phyloP scores from a whole-genome alignment of 2,329 filamentous ascomycete genomes.

The Stemphylium lycopersici region DNA sequence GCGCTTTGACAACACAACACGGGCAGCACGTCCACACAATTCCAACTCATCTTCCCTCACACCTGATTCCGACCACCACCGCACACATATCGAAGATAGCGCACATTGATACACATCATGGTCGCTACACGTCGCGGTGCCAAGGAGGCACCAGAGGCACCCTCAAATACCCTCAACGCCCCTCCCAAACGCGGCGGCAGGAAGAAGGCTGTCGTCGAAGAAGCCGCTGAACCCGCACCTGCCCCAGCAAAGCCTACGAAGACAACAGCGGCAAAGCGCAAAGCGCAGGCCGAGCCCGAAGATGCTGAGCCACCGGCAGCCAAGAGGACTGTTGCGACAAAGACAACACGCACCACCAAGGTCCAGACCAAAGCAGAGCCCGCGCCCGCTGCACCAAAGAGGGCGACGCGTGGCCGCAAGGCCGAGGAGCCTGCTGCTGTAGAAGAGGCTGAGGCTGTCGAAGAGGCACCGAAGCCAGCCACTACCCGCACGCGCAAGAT shows the following conservation, averaged over 20 bases:
- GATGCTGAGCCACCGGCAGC: slow-evolving; percentile 19
- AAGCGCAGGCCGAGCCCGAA: slow-evolving; percentile 27
- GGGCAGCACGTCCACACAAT: slow-evolving; percentile 20
- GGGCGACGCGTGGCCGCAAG: slow-evolving; percentile 35
- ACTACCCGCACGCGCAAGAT: slow-evolving; percentile 27
- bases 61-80: slow-evolving; percentile 9
- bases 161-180: slow-evolving; percentile 36
- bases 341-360: slow-evolving; percentile 31
- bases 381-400: slow-evolving; percentile 27
- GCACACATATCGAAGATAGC: slow-evolving; percentile 17
- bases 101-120: slow-evolving; percentile 32
- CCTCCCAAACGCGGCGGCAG: slow-evolving; percentile 41
- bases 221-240: slow-evolving; percentile 26
- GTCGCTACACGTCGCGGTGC: slow-evolving; percentile 42
- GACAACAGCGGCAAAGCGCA: slow-evolving; percentile 27
- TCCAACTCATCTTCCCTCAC: slow-evolving; percentile 18
- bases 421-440: slow-evolving; percentile 12
- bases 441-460: slow-evolving; percentile 20
- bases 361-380: slow-evolving; percentile 23
- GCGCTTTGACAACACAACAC: slow-evolving; percentile 35
- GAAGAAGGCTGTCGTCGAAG: slow-evolving; percentile 34
- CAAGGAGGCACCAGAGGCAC: slow-evolving; percentile 30
- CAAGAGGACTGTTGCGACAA: slow-evolving; percentile 28
- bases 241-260: slow-evolving; percentile 26
- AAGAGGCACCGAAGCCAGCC: slow-evolving; percentile 25